phyloP scores from a whole-genome alignment of 2,329 filamentous ascomycete species.

The Claviceps purpurea region DNA sequence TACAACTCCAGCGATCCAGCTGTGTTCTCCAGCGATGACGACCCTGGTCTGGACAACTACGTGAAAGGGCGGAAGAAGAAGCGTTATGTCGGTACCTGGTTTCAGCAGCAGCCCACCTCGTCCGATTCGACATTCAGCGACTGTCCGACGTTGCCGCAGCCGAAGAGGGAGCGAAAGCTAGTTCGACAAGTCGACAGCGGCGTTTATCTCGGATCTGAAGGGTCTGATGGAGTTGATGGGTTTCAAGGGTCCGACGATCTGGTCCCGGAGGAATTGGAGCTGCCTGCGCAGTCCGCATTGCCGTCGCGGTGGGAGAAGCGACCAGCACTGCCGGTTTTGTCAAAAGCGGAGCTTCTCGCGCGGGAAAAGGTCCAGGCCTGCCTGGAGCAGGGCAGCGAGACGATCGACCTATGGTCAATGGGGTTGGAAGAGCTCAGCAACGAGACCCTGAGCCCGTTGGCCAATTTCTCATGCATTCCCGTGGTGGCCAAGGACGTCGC shows the following conservation, averaged over 20 bases:
- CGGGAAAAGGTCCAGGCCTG: conserved; percentile 35
- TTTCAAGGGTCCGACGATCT: conserved; percentile 39
- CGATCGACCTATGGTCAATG: conserved; percentile 47
- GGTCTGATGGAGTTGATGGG: conserved; percentile 18
- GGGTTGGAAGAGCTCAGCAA: conserved; percentile 41
- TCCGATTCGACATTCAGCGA: conserved; percentile 35
- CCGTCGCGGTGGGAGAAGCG: conserved; percentile 24
- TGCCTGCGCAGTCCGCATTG: conserved; percentile 21
- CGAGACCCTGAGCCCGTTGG: conserved; percentile 42
- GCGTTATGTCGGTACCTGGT: conserved; percentile 56
- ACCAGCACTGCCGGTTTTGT: conserved; percentile 16
- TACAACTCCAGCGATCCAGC: conserved; percentile 57
- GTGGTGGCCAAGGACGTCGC: conserved; percentile 41
- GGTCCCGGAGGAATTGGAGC: conserved; percentile 17
- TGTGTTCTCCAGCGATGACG: conserved; percentile 60
- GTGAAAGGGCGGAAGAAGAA: conserved; percentile 42
- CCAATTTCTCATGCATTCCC: conserved; percentile 40
- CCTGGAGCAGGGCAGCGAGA: conserved; percentile 44
- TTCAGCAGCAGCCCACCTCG: conserved; percentile 41
- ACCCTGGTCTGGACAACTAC: conserved; percentile 54
- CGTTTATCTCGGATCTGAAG: conserved; percentile 54
- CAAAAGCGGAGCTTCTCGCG: conserved; percentile 30
- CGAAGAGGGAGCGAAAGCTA: conserved; percentile 33
- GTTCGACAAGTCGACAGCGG: conserved; percentile 53
- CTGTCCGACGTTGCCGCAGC: conserved; percentile 20